A percentile compares a stretch with the other conserved stretches of the same genome.
phyloP scores from a whole-genome alignment of 2,329 filamentous ascomycete genomes.

The Pseudocercospora pini-densiflorae region DNA sequence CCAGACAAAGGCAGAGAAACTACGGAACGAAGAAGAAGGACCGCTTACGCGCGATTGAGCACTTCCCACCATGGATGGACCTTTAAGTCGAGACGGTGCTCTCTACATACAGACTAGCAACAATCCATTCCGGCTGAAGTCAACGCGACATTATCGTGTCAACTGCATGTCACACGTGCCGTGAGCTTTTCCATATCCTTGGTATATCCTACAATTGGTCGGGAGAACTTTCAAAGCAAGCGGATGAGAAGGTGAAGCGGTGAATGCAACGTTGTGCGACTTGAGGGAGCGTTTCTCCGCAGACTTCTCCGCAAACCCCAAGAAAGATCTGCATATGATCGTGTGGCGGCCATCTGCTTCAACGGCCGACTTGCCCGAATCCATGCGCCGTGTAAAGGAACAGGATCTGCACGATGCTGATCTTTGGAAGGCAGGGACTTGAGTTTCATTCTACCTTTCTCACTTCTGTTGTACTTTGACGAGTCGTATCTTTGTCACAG shows the following conservation, averaged over 20 bases:
- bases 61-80: background rate
- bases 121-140: background rate
- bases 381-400: background rate
- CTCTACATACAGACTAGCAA: background rate
- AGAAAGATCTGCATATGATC: slow-evolving; percentile 2
- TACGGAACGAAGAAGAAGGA: no score
- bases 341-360: background rate
- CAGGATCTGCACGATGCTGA: background rate
- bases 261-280: background rate
- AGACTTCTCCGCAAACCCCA: slow-evolving; percentile 8
- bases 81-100: background rate
- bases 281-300: background rate
- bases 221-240: background rate
- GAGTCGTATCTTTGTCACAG: no score
- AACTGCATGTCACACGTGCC: background rate
- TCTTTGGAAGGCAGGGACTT: background rate
- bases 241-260: background rate
- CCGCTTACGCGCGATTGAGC: no score
- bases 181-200: background rate
- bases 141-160: background rate
- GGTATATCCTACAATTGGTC: background rate
- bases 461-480: background rate
- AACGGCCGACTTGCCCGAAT: background rate
- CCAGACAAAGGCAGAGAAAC: no score
- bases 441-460: background rate